Percentiles rank a stretch among this genome's conserved stretches.
Evolutionary conservation across 140 eudicot species (phyloP).

Genomic region (Senecio squalidus): DNA sequence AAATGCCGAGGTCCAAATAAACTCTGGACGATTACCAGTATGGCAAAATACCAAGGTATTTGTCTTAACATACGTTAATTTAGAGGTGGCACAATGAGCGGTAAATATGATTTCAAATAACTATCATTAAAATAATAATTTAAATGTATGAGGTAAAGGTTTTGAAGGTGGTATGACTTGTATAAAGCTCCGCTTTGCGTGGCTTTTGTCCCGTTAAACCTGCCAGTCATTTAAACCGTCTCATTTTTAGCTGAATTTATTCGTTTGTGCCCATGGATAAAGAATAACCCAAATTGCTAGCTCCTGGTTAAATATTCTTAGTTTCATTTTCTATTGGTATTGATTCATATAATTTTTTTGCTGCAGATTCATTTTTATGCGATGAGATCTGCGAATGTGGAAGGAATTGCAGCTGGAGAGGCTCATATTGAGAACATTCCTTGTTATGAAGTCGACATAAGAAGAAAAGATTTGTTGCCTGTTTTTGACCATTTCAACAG

Average conservation of each 20-base stretch:
- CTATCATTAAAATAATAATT: too few relatives aligned
- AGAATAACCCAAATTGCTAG: too few relatives aligned
- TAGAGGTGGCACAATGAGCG: not conserved
- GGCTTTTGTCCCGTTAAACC: too few relatives aligned
- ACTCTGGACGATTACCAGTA: conserved; percentile 38
- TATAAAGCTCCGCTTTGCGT: too few relatives aligned
- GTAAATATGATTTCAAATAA: too few relatives aligned
- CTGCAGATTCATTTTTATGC: conserved; percentile 29
- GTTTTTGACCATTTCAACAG: conserved; percentile 42
- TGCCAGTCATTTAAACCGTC: too few relatives aligned
- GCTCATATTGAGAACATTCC: conserved; percentile 39
- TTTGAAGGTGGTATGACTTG: too few relatives aligned
- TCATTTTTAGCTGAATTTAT: too few relatives aligned
- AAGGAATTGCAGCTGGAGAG: conserved; percentile 31
- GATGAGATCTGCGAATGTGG: conserved; percentile 28
- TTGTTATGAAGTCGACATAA: conserved; percentile 37
- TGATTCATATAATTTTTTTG: not conserved
- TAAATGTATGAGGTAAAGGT: too few relatives aligned
- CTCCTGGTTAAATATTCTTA: too few relatives aligned
- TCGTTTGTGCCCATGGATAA: too few relatives aligned
- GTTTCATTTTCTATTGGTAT: not conserved
- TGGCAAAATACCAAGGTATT: conserved; percentile 57
- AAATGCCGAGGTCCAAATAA: conserved; percentile 46
- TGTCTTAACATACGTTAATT: not conserved
- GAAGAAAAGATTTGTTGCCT: conserved; percentile 45